Evolutionary conservation across 768 basidiomycete genomes (phyloP).

Genomic region (Nevesoporus exiguus): DNA sequence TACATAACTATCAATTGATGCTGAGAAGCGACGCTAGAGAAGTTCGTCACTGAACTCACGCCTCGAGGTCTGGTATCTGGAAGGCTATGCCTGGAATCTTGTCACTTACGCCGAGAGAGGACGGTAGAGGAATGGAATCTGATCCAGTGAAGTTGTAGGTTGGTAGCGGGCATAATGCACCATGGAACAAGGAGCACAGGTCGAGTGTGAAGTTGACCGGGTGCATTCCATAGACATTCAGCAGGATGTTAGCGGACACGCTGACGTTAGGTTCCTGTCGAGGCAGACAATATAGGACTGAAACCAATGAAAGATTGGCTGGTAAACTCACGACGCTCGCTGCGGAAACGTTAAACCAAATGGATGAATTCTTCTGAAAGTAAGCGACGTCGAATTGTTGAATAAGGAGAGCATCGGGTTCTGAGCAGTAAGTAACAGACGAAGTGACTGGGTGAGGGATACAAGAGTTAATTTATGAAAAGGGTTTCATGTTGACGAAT

Average conservation of each 20-base stretch:
- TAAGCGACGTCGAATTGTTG: constrained; percentile 75
- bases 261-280: constrained; percentile 67
- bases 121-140: constrained; percentile 62
- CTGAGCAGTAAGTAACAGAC: constrained; percentile 83
- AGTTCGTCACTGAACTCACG: constrained; percentile 26
- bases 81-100: constrained; percentile 79
- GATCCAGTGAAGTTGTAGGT: constrained; percentile 87
- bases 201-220: constrained; percentile 83
- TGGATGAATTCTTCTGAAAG: constrained; percentile 64
- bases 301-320: not conserved
- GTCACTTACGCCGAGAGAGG: constrained; percentile 50
- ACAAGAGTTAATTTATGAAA: constrained; percentile 1
- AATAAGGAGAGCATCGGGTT: constrained; percentile 75
- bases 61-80: constrained; percentile 87
- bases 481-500: not conserved
- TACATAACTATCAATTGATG: constrained; percentile 43
- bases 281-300: constrained; percentile 14
- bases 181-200: constrained; percentile 74
- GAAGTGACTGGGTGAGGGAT: constrained; percentile 59
- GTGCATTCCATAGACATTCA: constrained; percentile 86
- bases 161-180: constrained; percentile 79
- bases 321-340: constrained; percentile 71
- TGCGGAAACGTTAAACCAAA: constrained; percentile 82
- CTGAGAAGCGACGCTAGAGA: constrained; percentile 1
- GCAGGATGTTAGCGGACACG: constrained; percentile 75